Evolutionary conservation across 768 basidiomycete genomes (phyloP), one percentile per base, ranked within the genome.

Genomic region (Tulasnella sp.): DNA sequence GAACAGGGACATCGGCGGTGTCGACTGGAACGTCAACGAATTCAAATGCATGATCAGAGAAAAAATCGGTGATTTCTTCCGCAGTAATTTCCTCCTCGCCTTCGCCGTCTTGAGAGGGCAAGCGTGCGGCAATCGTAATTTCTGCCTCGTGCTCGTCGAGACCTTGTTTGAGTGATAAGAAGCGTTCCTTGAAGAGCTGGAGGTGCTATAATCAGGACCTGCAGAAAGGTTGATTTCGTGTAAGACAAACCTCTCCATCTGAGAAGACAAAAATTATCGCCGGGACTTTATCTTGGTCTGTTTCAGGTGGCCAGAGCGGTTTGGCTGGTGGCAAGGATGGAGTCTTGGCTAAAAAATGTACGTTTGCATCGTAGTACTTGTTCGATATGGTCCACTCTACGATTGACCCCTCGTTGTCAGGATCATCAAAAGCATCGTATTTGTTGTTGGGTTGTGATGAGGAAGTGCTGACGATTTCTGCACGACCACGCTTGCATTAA

Each of bases 291-390:
- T 84, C 84, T 23, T 87, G 84, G 26, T 86, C 83, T 69, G 40
- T 85, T 84, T 75, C 89, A 82, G 23, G 87, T 84, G 76, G 87
- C 87, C 15, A 87, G 85, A 44, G 89, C 84, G 82, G 73, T 35
- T 35, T 48, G 57, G 44, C 57, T 23, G 75, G 78, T 35, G 55
- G 73, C n/a, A 44, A 69, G 26, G 79, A 48, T 23, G 77, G 71
- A 26, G 40, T 37, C 42, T 80, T 55, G 67, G 74, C 44, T 67
- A 71, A 77, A 67, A 95, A 94, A 79, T 90, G 89, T 9, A 95
- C 91, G 78, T 88, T 86, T 1, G 93, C 94, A 18, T 88, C 88
- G 84, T 95, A 95, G 84, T 95, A 95, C 83, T 89, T 91, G 85
- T 94, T 94, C 74, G 84, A 84, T 79, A 94, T 92, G 57, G 88